Evolutionary conservation across 345 rosid species (phyloP), one percentile per base, ranked within the genome.

Genomic region (Populus ilicifolia): DNA sequence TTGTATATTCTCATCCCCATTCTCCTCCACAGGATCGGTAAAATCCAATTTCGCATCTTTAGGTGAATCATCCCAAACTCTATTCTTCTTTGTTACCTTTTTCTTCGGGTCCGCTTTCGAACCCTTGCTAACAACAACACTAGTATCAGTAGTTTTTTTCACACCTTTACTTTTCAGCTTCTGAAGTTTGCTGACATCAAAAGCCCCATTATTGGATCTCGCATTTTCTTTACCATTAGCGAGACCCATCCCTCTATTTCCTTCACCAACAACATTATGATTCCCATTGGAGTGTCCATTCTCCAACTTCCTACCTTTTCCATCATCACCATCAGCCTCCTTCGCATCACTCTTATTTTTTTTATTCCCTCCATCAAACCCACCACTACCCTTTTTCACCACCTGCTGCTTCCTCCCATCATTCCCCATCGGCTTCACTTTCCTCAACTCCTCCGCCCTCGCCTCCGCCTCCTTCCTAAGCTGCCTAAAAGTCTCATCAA

Each of bases 11-110:
- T 80, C 89, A 78, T 77, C 78, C 76, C 89, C 89, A 71, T 86
- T 90, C 78, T 78, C 90, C 71, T 78, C 93, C 18, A 83, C 84
- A 50, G 91, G 89, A 84, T 89, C 93, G 0, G 99, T 92, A 59
- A 92, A 94, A 82, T 96, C 99, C 90, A 96, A 75, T 79, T 94
- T 96, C 59, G 87, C 63, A 68, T 88, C 90, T 43, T 77, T 72
- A 83, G 97, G 94, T 29, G 89, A 78, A 85, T 96, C 97, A 59
- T 90, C 97, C 99, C 99, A 96, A 84, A 91, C 96, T 83, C 98
- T 92, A 75, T 94, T 90, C 88, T 93, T 87, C 83, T 96, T 96
- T 27, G 93, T 84, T 63, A 77, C 72, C 81, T 91, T 94, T 87
- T 91, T 96, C 78, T 91, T 89, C 16, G 93, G 89, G 86, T 94